A percentile compares a stretch with the other conserved stretches of the same genome.
Conservation (phyloP, 495 filamentous ascomycete genomes). For the Talaromyces nanjingensis region DNA sequence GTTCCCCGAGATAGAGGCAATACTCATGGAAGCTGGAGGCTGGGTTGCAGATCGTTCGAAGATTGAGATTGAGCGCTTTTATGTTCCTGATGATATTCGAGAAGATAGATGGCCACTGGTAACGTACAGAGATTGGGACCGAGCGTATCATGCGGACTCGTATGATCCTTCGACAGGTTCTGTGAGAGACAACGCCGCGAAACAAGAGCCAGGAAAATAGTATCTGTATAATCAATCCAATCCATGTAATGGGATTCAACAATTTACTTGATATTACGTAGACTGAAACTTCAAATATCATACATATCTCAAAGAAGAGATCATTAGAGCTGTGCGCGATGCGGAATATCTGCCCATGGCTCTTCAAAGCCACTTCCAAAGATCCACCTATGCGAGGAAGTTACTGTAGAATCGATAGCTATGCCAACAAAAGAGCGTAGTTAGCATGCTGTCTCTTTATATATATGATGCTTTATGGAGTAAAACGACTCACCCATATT, state of each 20-base stretch:
- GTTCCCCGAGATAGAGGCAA: not conserved
- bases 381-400: slow-evolving; percentile 22
- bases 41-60: not conserved
- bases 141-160: not conserved
- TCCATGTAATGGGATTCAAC: no score
- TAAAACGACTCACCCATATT: slow-evolving; percentile 28
- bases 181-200: not conserved
- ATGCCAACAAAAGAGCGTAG: not conserved
- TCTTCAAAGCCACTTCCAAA: slow-evolving; percentile 31
- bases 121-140: not conserved
- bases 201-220: not conserved
- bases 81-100: not conserved
- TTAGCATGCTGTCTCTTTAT: not conserved
- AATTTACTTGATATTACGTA: no score
- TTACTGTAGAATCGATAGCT: slow-evolving; percentile 25
- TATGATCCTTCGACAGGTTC: not conserved
- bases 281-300: not conserved
- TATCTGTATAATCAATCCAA: no score
- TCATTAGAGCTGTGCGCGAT: slow-evolving; percentile 18
- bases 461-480: not conserved
- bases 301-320: not conserved
- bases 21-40: not conserved
- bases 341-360: slow-evolving; percentile 24
- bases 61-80: not conserved
- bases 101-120: not conserved